Percentiles rank a stretch among this genome's conserved stretches.
Evolutionary conservation across 2,329 filamentous ascomycete species (phyloP).

Genomic region (Endoconidiophora polonica): DNA sequence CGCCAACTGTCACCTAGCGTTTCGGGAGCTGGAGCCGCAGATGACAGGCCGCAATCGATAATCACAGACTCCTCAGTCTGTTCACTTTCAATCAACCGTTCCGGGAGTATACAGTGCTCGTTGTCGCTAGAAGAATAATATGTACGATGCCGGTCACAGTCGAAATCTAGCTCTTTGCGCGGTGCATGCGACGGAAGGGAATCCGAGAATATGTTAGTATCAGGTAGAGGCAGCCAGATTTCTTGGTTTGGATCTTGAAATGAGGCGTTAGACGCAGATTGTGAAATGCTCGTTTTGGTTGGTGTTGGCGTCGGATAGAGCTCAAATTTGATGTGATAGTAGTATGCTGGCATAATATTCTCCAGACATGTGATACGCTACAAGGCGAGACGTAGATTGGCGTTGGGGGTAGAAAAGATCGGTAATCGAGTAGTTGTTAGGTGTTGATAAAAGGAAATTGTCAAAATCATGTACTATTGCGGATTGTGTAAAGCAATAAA

Average conservation of each 20-base stretch:
- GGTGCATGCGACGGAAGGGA: constrained; percentile 34
- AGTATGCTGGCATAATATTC: background rate
- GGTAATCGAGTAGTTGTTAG: no score
- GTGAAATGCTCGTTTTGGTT: constrained; percentile 13
- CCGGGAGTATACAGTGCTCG: no score
- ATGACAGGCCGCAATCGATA: constrained; percentile 2
- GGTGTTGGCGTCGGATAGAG: constrained; percentile 36
- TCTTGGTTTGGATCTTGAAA: no score
- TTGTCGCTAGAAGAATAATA: no score
- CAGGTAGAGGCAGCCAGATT: constrained; percentile 32
- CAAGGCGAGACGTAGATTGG: no score
- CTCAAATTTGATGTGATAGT: constrained; percentile 47
- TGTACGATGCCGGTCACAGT: background rate
- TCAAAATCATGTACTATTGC: no score
- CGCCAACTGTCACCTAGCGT: constrained; percentile 9
- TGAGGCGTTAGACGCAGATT: constrained; percentile 10
- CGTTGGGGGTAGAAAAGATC: no score
- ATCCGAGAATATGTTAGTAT: constrained; percentile 34
- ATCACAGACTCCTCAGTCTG: no score
- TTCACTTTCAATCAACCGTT: no score
- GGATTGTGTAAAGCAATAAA: no score
- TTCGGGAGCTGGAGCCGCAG: background rate
- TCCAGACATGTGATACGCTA: no score
- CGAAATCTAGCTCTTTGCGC: constrained; percentile 12
- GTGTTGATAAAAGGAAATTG: no score